Percentiles rank a stretch among this genome's conserved stretches.
These are phyloP conservation scores for Allomyces macrogynus DNA, from an alignment of 192 early-diverging fungal genomes.

Conservation along the genomic window DNA sequence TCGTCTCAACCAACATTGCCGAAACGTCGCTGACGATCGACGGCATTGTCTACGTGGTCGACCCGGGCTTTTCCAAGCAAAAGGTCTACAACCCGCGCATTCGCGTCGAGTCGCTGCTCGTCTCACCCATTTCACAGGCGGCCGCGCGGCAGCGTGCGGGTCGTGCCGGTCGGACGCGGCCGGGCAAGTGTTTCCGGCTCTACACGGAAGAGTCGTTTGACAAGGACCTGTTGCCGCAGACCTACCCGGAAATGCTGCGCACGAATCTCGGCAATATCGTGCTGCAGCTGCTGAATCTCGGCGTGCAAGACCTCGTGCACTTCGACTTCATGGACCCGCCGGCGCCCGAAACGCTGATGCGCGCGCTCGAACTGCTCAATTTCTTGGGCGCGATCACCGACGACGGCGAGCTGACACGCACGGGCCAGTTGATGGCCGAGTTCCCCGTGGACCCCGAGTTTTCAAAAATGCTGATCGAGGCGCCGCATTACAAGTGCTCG, in stretches of 20 bases:
- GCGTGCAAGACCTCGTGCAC: conserved; percentile 91
- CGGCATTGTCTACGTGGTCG: conserved; percentile 96
- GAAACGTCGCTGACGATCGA: conserved; percentile 97
- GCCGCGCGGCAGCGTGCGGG: conserved; percentile 92
- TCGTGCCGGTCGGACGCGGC: conserved; percentile 93
- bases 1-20: conserved; percentile 93
- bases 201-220: conserved; percentile 94
- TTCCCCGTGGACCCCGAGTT: conserved; percentile 97
- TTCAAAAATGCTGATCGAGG: conserved; percentile 74
- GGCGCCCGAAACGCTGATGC: conserved; percentile 94
- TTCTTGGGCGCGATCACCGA: conserved; percentile 87
- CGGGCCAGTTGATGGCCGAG: conserved; percentile 74
- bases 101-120: conserved; percentile 83
- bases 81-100: conserved; percentile 98
- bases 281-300: conserved; percentile 90
- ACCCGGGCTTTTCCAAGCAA: conserved; percentile 97
- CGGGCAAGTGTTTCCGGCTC: conserved; percentile 91
- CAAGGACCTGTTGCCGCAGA: conserved; percentile 86
- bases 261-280: conserved; percentile 93
- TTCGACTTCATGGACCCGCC: conserved; percentile 99
- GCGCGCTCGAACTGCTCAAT: conserved; percentile 86
- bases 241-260: conserved; percentile 94
- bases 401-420: conserved; percentile 73
- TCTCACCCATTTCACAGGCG: conserved; percentile 85
- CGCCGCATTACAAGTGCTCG: conserved; percentile 66